These are phyloP conservation scores for Eleusine coracana DNA, from an alignment of 176 grass and related monocot species.

Conservation along the genomic window DNA sequence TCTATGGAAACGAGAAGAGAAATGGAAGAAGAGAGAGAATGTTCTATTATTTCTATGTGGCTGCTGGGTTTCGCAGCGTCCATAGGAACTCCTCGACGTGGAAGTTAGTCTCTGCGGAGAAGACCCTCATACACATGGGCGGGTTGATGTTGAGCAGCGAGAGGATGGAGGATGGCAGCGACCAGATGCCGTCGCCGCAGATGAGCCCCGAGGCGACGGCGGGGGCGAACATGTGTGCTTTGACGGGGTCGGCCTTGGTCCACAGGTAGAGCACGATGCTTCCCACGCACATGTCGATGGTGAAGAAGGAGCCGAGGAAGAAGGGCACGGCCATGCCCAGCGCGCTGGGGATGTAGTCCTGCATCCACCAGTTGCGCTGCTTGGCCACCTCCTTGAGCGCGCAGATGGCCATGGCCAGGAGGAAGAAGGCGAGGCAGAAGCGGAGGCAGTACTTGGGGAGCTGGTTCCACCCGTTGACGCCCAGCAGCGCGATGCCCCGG, in stretches of 20 bases:
- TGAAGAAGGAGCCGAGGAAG: slow-evolving; percentile 68
- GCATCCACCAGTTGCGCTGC: slow-evolving; percentile 26
- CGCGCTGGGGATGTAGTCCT: slow-evolving; percentile 62
- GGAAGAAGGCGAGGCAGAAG: slow-evolving; percentile 70
- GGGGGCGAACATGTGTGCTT: slow-evolving; percentile 46
- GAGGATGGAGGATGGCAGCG: slow-evolving; percentile 45
- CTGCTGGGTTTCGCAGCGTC: not conserved
- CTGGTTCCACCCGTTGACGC: slow-evolving; percentile 49
- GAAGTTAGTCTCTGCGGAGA: slow-evolving; percentile 46
- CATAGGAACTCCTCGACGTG: slow-evolving; percentile 44
- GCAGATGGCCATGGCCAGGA: slow-evolving; percentile 55
- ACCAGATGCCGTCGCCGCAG: slow-evolving; percentile 59
- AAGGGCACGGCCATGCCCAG: slow-evolving; percentile 70
- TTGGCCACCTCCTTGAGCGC: slow-evolving; percentile 60
- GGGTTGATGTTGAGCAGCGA: slow-evolving; percentile 38
- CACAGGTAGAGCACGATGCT: slow-evolving; percentile 54
- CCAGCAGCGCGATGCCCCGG: slow-evolving; percentile 52
- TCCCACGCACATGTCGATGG: slow-evolving; percentile 71
- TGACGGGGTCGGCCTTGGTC: slow-evolving; percentile 9
- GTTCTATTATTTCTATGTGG: slow-evolving; percentile 13
- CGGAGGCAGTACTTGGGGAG: slow-evolving; percentile 58
- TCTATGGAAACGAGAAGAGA: no score
- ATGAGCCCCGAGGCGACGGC: slow-evolving; percentile 57
- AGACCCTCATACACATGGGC: slow-evolving; percentile 58
- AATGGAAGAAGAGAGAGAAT: not conserved